These are phyloP conservation scores for Prosopis cineraria DNA, from an alignment of 306 rosid genomes.

Conservation along the genomic window DNA sequence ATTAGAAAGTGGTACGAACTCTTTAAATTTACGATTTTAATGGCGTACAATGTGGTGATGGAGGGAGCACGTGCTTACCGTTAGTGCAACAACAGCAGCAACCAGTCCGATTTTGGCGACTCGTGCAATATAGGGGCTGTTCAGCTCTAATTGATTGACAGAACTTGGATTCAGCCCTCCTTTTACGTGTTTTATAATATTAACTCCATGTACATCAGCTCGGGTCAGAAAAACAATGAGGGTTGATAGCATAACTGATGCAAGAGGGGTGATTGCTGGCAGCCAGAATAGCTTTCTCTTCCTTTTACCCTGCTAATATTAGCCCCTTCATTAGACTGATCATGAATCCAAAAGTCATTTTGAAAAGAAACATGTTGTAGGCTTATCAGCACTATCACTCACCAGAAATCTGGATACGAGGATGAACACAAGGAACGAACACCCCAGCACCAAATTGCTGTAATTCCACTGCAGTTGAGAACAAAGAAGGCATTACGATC, in stretches of 20 bases:
- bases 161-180: conserved; percentile 69
- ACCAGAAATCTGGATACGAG: conserved; percentile 55
- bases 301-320: conserved; percentile 50
- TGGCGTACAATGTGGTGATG: background rate
- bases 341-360: background rate
- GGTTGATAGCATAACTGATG: conserved; percentile 60
- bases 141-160: conserved; percentile 43
- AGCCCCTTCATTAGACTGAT: background rate
- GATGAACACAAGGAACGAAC: conserved; percentile 59
- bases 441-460: conserved; percentile 51
- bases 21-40: background rate
- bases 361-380: background rate
- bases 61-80: conserved; percentile 42
- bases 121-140: conserved; percentile 44
- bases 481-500: background rate
- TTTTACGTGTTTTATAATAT: conserved; percentile 60
- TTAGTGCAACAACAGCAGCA: conserved; percentile 59
- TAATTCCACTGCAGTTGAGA: conserved; percentile 56
- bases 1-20: background rate
- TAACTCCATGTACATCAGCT: conserved; percentile 56
- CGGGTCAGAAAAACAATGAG: conserved; percentile 51
- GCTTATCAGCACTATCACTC: conserved; percentile 24
- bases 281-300: conserved; percentile 64
- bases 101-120: conserved; percentile 57
- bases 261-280: conserved; percentile 64